phyloP scores from a whole-genome alignment of 768 basidiomycete species.

The Galerina marginata region DNA sequence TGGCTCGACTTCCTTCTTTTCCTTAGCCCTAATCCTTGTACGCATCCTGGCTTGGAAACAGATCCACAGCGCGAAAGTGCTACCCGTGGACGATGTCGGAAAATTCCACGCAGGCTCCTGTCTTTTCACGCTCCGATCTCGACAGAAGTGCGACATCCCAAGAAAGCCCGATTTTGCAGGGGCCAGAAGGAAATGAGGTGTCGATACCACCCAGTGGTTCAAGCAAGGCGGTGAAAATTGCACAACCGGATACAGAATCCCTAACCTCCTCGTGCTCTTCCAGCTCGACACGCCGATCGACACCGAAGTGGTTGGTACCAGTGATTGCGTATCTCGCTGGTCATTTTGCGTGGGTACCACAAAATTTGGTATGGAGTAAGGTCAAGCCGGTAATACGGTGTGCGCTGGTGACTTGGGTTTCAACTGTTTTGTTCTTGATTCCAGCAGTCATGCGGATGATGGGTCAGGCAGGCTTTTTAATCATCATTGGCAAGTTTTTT shows the following conservation, averaged over 20 bases:
- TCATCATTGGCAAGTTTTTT: slow-evolving; percentile 55
- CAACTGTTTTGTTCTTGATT: slow-evolving; percentile 63
- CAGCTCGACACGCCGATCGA: neutral
- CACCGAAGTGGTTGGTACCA: neutral
- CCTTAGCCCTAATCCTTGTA: too few species aligned
- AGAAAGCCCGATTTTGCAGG: too few species aligned
- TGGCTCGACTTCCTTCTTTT: too few species aligned
- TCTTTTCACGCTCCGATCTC: too few species aligned
- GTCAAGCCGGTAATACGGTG: slow-evolving; percentile 69
- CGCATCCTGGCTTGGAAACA: too few species aligned
- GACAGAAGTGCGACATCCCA: too few species aligned
- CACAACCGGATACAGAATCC: neutral
- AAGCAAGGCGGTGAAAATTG: neutral
- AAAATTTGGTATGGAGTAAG: slow-evolving; percentile 61
- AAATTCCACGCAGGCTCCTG: too few species aligned
- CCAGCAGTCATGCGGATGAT: slow-evolving; percentile 50
- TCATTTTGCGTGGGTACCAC: slow-evolving; percentile 55
- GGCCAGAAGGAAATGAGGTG: too few species aligned
- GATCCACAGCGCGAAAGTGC: too few species aligned
- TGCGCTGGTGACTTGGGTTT: slow-evolving; percentile 65
- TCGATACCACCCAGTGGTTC: neutral
- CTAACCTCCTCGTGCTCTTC: neutral
- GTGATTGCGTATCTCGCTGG: neutral
- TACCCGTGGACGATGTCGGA: too few species aligned
- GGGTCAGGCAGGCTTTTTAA: slow-evolving; percentile 71